Evolutionary conservation across 768 basidiomycete genomes (phyloP), one percentile per base, ranked within the genome.

Genomic region (Trametes villosa): DNA sequence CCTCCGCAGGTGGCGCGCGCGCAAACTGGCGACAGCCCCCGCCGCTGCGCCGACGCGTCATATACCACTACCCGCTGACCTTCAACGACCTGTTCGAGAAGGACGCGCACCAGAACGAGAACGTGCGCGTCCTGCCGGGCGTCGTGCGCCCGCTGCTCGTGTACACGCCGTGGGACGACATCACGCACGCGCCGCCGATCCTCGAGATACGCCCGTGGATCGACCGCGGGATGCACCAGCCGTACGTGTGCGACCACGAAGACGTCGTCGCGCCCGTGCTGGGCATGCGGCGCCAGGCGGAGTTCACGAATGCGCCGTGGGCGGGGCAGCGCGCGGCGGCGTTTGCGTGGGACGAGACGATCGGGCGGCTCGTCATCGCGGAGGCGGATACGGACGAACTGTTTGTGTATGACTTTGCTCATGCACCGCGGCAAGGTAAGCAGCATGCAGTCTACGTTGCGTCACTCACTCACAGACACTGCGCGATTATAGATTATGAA

Each of bases 341-440:
- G 18, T 78, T 88, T 33, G 76, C 83, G 8, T 90, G 85, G 85
- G 88, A 90, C 61, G 87, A 89, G 69, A 75, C 78, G 24, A 83
- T 82, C 13, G 87, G 87, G 4, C 77, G 86, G 38, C 76, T 88
- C 15, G 82, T 83, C 64, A 72, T 87, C 8, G 81, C 81, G 45
- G 74, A 77, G 31, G 76, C 76, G 13, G 65, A 77, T 9, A 78
- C 78, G 29, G 54, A 72, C 4, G 60, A 71, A 15, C 74, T 87
- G 42, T 70, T 76, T 31, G 76, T 87, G 33, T 67, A 83, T 57
- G 86, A 87, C 65, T 81, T 83, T 48, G 79, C 80, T 8, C 66
- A 69, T 47, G 71, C 72, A 7, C 77, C 75, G 2, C 57, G 67
- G 13, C 69, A 73, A 65, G 72, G 77, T 78, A 47, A 33, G 73